Evolutionary conservation across 495 filamentous ascomycete genomes (phyloP), one percentile per base, ranked within the genome.

Genomic region (Trichoderma asperelloides): DNA sequence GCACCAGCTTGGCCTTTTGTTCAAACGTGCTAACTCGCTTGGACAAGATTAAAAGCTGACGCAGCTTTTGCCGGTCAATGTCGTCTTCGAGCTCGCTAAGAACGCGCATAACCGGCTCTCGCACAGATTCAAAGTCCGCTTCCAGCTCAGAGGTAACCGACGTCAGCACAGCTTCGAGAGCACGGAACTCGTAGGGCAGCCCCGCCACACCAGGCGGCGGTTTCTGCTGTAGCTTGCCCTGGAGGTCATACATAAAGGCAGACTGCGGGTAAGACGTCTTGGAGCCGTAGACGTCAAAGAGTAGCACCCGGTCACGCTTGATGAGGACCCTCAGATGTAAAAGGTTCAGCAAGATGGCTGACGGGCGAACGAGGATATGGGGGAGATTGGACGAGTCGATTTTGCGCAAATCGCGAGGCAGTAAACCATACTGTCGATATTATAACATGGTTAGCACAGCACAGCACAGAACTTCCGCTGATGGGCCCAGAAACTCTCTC

Each of bases 371-470:
- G 65, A 98, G 88, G 63, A 98, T 98, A 70, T 97, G 91, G 6
- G 95, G 95, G n/a, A 98, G 86, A 69, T 96, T 89, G 64, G 91
- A 96, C n/a, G 92, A 96, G 74, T 97, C 95, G 71, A 98, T 97
- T 75, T 98, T 98, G 71, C 95, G 91, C 9, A 98, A 84, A 81
- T 98, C 95, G 62, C 95, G 93, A 65, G 96, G 93, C 15, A 97
- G 87, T 30, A 98, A 87, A 45, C 95, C 95, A 74, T 97, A 97
- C 93, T 97, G 68, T 71, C 25, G 25, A 23, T 63, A 81, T 69
- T 79, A 76, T 41, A 33, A 21, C 21, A 12, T 15, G 18, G 16
- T 45, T 62, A 28, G 65, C 47, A 37, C 33, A 55, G 23, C 28
- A 7, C 28, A 1, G n/a, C n/a, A n/a, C n/a, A n/a, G n/a, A n/a